These are phyloP conservation scores for Trichocomaceae sp. DNA, from an alignment of 2,329 filamentous ascomycete genomes.

Conservation along the genomic window DNA sequence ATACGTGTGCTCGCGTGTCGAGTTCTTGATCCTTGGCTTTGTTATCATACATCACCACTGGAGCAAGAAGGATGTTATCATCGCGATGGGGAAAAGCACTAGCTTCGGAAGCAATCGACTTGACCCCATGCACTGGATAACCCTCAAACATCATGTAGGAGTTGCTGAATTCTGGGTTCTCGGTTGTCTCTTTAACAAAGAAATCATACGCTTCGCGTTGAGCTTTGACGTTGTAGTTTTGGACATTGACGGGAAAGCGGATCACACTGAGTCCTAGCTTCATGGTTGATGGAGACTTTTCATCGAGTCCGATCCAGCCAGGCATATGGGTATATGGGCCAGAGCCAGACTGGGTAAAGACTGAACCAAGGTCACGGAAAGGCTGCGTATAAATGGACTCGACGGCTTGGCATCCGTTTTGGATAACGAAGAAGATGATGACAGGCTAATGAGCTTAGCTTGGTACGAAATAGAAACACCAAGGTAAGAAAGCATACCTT, in stretches of 20 bases:
- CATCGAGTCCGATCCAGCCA: conserved; percentile 34
- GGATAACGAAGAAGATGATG: not conserved
- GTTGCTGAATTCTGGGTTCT: conserved; percentile 22
- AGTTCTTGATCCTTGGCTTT: conserved; percentile 20
- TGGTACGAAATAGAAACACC: not conserved
- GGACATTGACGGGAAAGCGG: conserved; percentile 37
- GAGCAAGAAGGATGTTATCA: conserved; percentile 36
- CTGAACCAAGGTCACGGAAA: conserved; percentile 27
- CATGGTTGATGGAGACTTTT: conserved; percentile 29
- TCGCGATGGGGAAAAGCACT: conserved; percentile 42
- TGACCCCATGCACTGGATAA: conserved; percentile 42
- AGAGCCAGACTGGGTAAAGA: conserved; percentile 20
- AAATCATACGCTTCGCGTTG: conserved; percentile 29
- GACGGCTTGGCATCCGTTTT: not conserved
- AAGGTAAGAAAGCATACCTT: not conserved
- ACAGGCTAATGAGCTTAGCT: not conserved
- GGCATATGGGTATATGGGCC: conserved; percentile 41
- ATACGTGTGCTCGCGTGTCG: conserved; percentile 27
- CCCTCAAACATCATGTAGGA: conserved; percentile 48
- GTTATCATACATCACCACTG: conserved; percentile 32
- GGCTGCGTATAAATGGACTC: not conserved
- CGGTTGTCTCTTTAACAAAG: conserved; percentile 25
- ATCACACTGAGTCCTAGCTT: conserved; percentile 32
- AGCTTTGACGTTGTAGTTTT: conserved; percentile 29
- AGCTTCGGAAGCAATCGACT: conserved; percentile 26